Percentiles rank a stretch among this genome's conserved stretches.
Evolutionary conservation across 768 basidiomycete genomes (phyloP).

Genomic region (Tulasnella sp.): DNA sequence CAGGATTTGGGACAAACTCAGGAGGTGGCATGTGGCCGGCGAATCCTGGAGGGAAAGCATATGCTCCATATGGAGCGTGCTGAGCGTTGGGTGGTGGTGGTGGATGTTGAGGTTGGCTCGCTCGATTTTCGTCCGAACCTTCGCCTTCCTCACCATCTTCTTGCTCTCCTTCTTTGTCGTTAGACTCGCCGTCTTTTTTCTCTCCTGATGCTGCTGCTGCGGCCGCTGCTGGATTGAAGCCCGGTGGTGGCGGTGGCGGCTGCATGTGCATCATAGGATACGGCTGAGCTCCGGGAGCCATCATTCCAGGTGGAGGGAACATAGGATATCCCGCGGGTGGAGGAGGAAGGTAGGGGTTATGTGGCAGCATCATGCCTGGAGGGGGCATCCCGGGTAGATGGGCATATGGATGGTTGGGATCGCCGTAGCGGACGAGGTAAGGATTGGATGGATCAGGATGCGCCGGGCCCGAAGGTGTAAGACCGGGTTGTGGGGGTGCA

Average conservation of each 20-base stretch:
- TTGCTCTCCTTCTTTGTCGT: constrained; percentile 11
- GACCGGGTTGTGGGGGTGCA: not conserved
- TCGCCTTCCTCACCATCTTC: constrained; percentile 10
- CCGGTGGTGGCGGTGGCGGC: constrained; percentile 18
- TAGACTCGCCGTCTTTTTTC: constrained; percentile 12
- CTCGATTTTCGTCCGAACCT: not conserved
- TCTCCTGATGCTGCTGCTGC: not conserved
- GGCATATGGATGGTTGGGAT: constrained; percentile 21
- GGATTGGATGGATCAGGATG: constrained; percentile 11
- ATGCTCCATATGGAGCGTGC: constrained; percentile 20
- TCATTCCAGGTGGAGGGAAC: constrained; percentile 24
- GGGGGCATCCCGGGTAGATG: not conserved
- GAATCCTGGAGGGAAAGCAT: constrained; percentile 23
- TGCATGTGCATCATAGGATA: constrained; percentile 26
- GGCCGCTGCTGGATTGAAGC: constrained; percentile 5
- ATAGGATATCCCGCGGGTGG: constrained; percentile 18
- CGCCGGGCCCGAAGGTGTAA: not conserved
- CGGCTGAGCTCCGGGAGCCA: constrained; percentile 15
- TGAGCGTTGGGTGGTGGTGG: not conserved
- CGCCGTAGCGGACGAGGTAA: constrained; percentile 22
- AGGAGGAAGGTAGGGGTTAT: constrained; percentile 24
- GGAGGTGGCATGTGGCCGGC: constrained; percentile 25
- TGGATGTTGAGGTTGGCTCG: not conserved
- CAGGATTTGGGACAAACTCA: constrained; percentile 24
- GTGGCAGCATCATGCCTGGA: constrained; percentile 21